Evolutionary conservation across 2,329 filamentous ascomycete species (phyloP), one percentile per base, ranked within the genome.

Genomic region (Ceratocystis lukuohia): DNA sequence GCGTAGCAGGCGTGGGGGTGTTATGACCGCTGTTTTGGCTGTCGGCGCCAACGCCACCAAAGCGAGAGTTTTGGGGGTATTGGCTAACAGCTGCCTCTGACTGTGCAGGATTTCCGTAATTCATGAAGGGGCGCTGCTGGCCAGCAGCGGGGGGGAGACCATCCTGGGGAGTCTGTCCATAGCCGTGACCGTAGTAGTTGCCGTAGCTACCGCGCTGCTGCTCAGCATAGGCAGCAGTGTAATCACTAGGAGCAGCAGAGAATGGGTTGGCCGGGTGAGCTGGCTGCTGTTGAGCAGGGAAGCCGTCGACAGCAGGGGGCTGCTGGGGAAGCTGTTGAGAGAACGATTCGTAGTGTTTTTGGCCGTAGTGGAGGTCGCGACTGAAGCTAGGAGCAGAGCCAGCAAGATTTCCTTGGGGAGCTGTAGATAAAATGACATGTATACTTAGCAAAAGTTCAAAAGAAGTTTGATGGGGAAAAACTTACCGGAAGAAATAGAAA

Each of bases 11-110:
- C 77, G 95, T 94, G 45, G 93, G 92, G 1, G 92, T 96, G 72
- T 88, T 93, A 75, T 94, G 88, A 57, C 91, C 93, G 74, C 91
- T 96, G 78, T 88, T 91, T 72, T 91, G 89, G 69, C 84, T 82
- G 66, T 96, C 91, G 69, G 84, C 80, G 68, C 81, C 77, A 37
- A 80, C 79, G 70, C 78, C 79, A 37, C 81, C 80, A 57, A 86
- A 87, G 65, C 85, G 82, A 3, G 84, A 82, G 70, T 81, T 89
- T 74, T 92, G 89, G 48, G 88, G 85, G 74, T 91, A 91, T 72
- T 82, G 86, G 78, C 80, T 84, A 57, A 57, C 22, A 72, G 82
- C 78, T 73, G 81, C 87, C 74, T 84, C 84, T 78, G 73, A 83
- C 79, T 80, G 88, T 69, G 79, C 77, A 22, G 67, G 61, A 76